These are phyloP conservation scores for Microsporum canis DNA, from an alignment of 2,329 filamentous ascomycete genomes.

Conservation along the genomic window DNA sequence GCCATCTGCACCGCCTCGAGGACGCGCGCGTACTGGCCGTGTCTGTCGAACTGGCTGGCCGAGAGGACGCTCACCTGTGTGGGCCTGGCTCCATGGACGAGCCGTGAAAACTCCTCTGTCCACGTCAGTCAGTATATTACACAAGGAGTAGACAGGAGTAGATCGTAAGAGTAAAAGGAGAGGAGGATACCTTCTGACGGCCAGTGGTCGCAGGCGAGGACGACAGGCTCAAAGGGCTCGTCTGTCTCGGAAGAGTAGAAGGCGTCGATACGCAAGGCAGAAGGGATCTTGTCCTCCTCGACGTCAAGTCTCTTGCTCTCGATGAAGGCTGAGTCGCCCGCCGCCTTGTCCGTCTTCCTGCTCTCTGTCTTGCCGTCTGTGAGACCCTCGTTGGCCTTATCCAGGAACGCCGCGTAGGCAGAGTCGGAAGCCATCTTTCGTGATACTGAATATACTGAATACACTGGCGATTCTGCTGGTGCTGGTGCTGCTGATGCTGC, in stretches of 20 bases:
- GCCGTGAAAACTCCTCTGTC: neutral
- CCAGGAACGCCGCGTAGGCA: constrained; percentile 71
- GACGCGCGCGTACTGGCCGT: constrained; percentile 50
- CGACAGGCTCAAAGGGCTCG: constrained; percentile 71
- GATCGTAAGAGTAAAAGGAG: neutral
- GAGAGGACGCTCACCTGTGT: constrained; percentile 44
- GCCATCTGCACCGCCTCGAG: constrained; percentile 37
- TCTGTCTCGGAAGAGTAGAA: constrained; percentile 75
- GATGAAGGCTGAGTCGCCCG: constrained; percentile 31
- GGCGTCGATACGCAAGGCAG: constrained; percentile 45
- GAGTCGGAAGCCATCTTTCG: constrained; percentile 51
- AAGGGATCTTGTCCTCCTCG: constrained; percentile 49
- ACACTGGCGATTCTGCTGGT: neutral
- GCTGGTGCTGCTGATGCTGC: neutral
- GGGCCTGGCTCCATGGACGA: neutral
- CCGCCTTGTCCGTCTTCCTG: neutral
- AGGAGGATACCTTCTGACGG: neutral
- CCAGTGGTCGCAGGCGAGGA: constrained; percentile 43
- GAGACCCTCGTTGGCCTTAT: constrained; percentile 69
- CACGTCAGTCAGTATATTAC: neutral
- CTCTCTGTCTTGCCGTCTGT: neutral
- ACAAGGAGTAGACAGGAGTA: neutral
- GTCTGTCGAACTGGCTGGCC: constrained; percentile 60
- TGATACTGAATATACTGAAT: neutral
- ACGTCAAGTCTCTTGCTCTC: neutral